A percentile compares a stretch with the other conserved stretches of the same genome.
Evolutionary conservation across 192 early-diverging fungal genomes (phyloP).

Genomic region (Podila epigama): DNA sequence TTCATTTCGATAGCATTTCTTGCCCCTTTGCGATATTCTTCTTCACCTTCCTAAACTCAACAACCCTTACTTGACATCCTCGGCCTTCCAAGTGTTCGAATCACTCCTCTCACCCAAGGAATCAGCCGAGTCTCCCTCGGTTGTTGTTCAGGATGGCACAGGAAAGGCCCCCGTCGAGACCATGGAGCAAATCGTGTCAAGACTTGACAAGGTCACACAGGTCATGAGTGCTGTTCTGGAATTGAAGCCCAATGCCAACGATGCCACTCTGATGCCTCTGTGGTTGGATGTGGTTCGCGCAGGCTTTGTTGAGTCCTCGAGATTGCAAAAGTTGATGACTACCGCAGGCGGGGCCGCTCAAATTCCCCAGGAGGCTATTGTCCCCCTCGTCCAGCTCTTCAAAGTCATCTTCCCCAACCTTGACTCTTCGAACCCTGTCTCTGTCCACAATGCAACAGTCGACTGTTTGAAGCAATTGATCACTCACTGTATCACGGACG

Average conservation of each 20-base stretch:
- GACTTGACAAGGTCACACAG: constrained; percentile 60
- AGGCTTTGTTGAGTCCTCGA: constrained; percentile 75
- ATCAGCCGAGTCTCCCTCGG: constrained; percentile 28
- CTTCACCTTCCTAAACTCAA: constrained; percentile 82
- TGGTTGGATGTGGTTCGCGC: constrained; percentile 86
- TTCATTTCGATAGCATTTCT: constrained; percentile 54
- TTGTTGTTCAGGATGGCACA: constrained; percentile 20
- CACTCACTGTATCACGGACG: constrained; percentile 75
- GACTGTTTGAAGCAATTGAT: constrained; percentile 76
- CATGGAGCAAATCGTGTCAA: constrained; percentile 46
- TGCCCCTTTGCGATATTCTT: constrained; percentile 72
- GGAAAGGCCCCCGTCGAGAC: constrained; percentile 15
- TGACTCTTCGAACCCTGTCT: constrained; percentile 64
- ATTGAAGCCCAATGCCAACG: constrained; percentile 85
- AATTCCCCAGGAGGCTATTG: constrained; percentile 34
- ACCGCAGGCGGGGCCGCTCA: constrained; percentile 18
- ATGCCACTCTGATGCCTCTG: constrained; percentile 78
- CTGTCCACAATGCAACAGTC: constrained; percentile 68
- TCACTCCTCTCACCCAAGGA: constrained; percentile 58
- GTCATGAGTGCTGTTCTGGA: constrained; percentile 67
- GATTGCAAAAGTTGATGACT: constrained; percentile 29
- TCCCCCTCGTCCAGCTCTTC: constrained; percentile 55
- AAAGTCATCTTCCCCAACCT: constrained; percentile 70
- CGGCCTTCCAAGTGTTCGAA: constrained; percentile 79
- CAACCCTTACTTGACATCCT: constrained; percentile 78